These are phyloP conservation scores for Salvia splendens DNA, from an alignment of 257 asterid genomes.

Conservation along the genomic window DNA sequence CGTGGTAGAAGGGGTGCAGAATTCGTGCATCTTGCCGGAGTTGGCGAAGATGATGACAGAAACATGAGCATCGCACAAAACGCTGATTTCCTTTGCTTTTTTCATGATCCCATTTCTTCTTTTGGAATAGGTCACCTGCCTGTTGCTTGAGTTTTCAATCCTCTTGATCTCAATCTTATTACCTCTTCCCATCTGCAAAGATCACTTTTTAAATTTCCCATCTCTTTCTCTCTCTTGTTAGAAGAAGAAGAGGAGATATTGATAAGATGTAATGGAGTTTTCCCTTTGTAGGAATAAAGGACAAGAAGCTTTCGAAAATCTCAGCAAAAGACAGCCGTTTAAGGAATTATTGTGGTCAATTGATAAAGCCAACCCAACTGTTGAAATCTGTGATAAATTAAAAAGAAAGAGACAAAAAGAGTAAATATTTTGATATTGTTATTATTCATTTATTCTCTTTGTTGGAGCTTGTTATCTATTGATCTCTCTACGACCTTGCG, in stretches of 20 bases:
- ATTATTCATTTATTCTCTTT: not conserved
- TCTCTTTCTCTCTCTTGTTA: not conserved
- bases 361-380: constrained; percentile 48
- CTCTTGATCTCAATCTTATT: constrained; percentile 63
- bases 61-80: constrained; percentile 70
- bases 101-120: constrained; percentile 75
- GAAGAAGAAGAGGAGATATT: constrained; percentile 32
- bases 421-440: not conserved
- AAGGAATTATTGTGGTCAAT: constrained; percentile 35
- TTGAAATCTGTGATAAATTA: no score
- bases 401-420: not conserved
- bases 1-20: constrained; percentile 61
- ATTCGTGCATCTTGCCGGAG: constrained; percentile 77
- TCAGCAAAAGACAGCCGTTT: constrained; percentile 42
- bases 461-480: constrained; percentile 45
- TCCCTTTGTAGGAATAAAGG: constrained; percentile 52
- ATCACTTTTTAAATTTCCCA: not conserved
- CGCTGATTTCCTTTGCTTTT: constrained; percentile 72
- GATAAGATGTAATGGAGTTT: constrained; percentile 38
- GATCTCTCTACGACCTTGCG: constrained; percentile 41
- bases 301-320: constrained; percentile 51
- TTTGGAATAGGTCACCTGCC: constrained; percentile 69
- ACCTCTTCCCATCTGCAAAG: constrained; percentile 52
- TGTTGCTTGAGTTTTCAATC: constrained; percentile 67
- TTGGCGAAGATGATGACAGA: constrained; percentile 67